These are phyloP conservation scores for Aspergillus neoniger DNA, from an alignment of 2,329 filamentous ascomycete genomes.

Conservation along the genomic window DNA sequence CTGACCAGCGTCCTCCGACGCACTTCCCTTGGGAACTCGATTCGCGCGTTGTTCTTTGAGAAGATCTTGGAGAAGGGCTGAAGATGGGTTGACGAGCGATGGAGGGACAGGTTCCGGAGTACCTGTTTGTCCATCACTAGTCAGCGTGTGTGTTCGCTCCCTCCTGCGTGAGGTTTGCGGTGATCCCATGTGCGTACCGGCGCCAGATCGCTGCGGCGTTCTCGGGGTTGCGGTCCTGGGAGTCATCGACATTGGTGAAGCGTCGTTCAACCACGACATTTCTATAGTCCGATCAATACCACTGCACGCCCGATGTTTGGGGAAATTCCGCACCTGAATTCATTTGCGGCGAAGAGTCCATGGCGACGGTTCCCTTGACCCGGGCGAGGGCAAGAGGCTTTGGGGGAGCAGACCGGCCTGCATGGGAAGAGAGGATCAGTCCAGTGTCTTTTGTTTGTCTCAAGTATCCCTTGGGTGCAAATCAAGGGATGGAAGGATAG, in stretches of 20 bases:
- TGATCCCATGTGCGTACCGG: slow-evolving; percentile 23
- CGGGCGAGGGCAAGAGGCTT: slow-evolving; percentile 34
- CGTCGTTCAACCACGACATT: slow-evolving; percentile 34
- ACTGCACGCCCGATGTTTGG: not conserved
- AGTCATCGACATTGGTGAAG: slow-evolving; percentile 27
- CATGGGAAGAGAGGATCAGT: slow-evolving; percentile 12
- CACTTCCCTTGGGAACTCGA: slow-evolving; percentile 32
- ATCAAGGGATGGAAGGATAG: slow-evolving; percentile 9
- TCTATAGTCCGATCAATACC: slow-evolving; percentile 22
- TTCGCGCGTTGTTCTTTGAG: slow-evolving; percentile 46
- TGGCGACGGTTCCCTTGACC: slow-evolving; percentile 33
- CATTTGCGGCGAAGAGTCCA: slow-evolving; percentile 34
- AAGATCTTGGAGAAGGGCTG: slow-evolving; percentile 41
- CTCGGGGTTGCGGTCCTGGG: slow-evolving; percentile 23
- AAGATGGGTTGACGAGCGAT: slow-evolving; percentile 42
- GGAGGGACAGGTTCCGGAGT: slow-evolving; percentile 33
- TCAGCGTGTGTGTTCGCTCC: slow-evolving; percentile 12
- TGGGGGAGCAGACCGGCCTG: slow-evolving; percentile 28
- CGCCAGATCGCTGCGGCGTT: slow-evolving; percentile 26
- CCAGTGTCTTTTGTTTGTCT: not conserved
- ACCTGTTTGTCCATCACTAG: slow-evolving; percentile 21
- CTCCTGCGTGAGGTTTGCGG: too few relatives aligned
- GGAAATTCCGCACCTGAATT: slow-evolving; percentile 21
- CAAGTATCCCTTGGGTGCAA: slow-evolving; percentile 10
- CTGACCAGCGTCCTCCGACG: slow-evolving; percentile 28